Base-by-base conservation (phyloP, 441 rosid genomes). In the Gossypium schwendimanii region DNA sequence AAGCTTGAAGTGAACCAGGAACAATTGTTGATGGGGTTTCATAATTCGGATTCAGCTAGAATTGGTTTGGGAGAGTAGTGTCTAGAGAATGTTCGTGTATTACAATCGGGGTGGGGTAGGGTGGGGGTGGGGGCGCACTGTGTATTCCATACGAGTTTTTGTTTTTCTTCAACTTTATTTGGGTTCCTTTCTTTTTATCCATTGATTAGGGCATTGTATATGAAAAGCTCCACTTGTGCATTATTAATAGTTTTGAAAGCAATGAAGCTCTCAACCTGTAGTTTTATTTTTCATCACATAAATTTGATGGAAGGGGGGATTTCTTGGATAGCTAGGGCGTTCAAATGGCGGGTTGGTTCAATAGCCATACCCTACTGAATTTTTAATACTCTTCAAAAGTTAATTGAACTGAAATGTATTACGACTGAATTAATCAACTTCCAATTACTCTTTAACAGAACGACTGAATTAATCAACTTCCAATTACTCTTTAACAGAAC, bases 71-170 rank as follows among this genome's bases (percentile, higher is more conserved):
- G 63, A 63, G 57, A 47, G 20, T 70, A 41, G 65, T 57, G 33
- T 75, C 75, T 74, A 62, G 78, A 72, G 70, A 74, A 45, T 57
- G 61, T 75, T 73, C 73, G 75, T 64, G 84, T 73, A 69, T 75
- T 65, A 31, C 55, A 45, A 55, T 31, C 24, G 11, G 44, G 3
- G 44, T 17, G 74, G 54, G 39, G 26, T 26, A 5, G 31, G 5
- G 31, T 15, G 74, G 53, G 39, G 26, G 5, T 28, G 53, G 39
- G 45, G 31, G 17, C 2, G 8, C 70, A 70, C 59, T 63, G 78
- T 81, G 78, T 74, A 65, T 77, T 77, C 73, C 55, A 15, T 53
- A 1, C 39, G 53, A 20, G 14, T 15, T 28, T 49, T 23, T 53
- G 14, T 6, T 58, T 52, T 52, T 74, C 50, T 52, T 71, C 69